Base-by-base conservation (phyloP, 2,329 filamentous ascomycete species). In the Ophiostoma tasmaniense region DNA sequence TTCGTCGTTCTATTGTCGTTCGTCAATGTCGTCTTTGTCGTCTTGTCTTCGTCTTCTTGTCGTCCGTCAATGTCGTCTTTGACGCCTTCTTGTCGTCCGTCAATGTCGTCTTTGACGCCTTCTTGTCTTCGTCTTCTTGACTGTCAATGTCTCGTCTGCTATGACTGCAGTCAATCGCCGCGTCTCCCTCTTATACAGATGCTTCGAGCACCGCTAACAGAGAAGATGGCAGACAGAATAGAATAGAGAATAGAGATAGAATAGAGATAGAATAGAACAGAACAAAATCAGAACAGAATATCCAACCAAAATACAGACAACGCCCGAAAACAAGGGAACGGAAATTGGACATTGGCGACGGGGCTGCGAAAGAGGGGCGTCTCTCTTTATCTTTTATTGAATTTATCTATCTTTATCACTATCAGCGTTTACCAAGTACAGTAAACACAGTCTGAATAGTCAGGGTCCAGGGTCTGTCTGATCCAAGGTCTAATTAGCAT, bases 301-400 rank as follows among this genome's bases (percentile, higher is more conserved):
- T n/a, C n/a, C n/a, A n/a, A n/a, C n/a, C 20, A 45, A 17, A 7
- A 45, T n/a, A 45, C 42, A 11, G 30, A 62, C n/a, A n/a, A n/a
- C n/a, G n/a, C n/a, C n/a, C n/a, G n/a, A n/a, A n/a, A 42, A 39
- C 62, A 64, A 42, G 55, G 55, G 55, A 61, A n/a, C n/a, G 50
- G 50, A 55, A 30, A 30, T 64, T 64, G 50, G 50, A 55, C 17
- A 30, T 64, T 64, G 61, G 61, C 61, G 61, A 64, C 61, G 61
- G 61, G 61, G 61, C 61, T 64, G 61, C 61, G 30, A 20, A 37
- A 64, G 61, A 64, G 61, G 61, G 61, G 61, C 61, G n/a, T n/a
- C 30, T 10, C 13, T 28, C 25, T 55, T 52, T 25, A 25, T 55
- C 8, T 1, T 55, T 22, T 55, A 55, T 55, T 6, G 22, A 52